phyloP scores from a whole-genome alignment of 768 basidiomycete species.

The Mycena indigotica region DNA sequence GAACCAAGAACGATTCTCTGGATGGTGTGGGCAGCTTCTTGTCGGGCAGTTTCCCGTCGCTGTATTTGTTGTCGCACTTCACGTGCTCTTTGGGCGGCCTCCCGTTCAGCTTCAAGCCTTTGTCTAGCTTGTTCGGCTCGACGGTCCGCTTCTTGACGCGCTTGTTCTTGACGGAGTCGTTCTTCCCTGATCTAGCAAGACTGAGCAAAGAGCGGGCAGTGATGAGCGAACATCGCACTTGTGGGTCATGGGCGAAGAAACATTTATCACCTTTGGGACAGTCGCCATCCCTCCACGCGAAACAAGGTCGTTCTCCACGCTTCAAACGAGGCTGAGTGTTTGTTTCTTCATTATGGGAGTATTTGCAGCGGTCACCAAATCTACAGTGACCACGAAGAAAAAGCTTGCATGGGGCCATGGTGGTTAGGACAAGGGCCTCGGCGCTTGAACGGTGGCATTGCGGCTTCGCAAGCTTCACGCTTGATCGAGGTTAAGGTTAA shows the following conservation, averaged over 20 bases:
- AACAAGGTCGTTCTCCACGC: conserved; percentile 17
- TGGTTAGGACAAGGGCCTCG: not conserved
- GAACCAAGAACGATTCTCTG: conserved; percentile 47
- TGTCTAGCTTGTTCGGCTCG: conserved; percentile 7
- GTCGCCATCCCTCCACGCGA: conserved; percentile 39
- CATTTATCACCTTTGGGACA: conserved; percentile 41
- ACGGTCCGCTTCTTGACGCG: not conserved
- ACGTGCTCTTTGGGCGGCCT: conserved; percentile 22
- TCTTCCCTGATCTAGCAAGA: conserved; percentile 17
- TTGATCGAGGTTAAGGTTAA: too few species aligned
- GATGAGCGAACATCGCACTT: conserved; percentile 27
- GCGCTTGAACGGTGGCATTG: not conserved
- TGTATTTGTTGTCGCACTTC: conserved; percentile 23
- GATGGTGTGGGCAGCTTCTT: conserved; percentile 46
- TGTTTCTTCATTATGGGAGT: conserved; percentile 4
- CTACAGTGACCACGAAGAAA: conserved; percentile 12
- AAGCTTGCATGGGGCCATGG: conserved; percentile 7
- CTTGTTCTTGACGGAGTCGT: conserved; percentile 19
- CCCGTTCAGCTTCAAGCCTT: conserved; percentile 24
- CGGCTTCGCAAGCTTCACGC: too few species aligned
- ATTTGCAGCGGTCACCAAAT: conserved; percentile 18
- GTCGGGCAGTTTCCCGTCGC: conserved; percentile 26
- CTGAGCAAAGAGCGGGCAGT: too few species aligned
- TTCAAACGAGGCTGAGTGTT: conserved; percentile 6
- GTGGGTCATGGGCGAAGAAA: conserved; percentile 34